These are phyloP conservation scores for Fusarium zealandicum DNA, from an alignment of 2,329 filamentous ascomycete species.

Conservation along the genomic window DNA sequence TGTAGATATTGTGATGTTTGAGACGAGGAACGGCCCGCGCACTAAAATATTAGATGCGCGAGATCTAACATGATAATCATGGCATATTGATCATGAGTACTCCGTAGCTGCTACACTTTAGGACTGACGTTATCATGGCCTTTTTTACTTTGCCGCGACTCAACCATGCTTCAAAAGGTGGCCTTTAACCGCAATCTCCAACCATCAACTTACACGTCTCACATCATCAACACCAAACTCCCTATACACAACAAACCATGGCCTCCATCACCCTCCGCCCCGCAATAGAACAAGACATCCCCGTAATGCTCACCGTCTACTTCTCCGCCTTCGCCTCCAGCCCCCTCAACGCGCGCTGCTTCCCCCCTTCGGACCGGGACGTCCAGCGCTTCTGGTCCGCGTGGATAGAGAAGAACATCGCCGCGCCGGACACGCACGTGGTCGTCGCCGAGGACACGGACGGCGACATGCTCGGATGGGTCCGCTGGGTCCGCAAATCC, in stretches of 20 bases:
- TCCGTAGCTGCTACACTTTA: no score
- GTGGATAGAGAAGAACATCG: constrained; percentile 36
- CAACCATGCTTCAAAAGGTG: neutral
- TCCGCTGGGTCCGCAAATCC: constrained; percentile 45
- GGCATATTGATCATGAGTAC: neutral
- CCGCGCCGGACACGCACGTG: constrained; percentile 43
- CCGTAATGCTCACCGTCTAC: constrained; percentile 42
- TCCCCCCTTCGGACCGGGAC: constrained; percentile 38
- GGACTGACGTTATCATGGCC: no score
- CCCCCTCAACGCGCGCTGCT: constrained; percentile 44
- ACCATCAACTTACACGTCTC: neutral
- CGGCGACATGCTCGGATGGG: constrained; percentile 42
- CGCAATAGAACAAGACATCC: constrained; percentile 46
- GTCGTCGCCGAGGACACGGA: constrained; percentile 40
- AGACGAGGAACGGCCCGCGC: no score
- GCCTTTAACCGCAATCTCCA: neutral
- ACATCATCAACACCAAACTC: neutral
- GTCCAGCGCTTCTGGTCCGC: constrained; percentile 28
- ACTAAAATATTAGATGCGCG: no score
- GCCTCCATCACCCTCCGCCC: constrained; percentile 44
- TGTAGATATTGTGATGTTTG: no score
- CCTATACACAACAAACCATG: constrained; percentile 16
- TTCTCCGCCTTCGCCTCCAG: constrained; percentile 43
- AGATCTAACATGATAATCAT: neutral
- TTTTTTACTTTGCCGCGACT: neutral